Conservation (phyloP, 2,329 filamentous ascomycete genomes). For the Penicillium sp. region DNA sequence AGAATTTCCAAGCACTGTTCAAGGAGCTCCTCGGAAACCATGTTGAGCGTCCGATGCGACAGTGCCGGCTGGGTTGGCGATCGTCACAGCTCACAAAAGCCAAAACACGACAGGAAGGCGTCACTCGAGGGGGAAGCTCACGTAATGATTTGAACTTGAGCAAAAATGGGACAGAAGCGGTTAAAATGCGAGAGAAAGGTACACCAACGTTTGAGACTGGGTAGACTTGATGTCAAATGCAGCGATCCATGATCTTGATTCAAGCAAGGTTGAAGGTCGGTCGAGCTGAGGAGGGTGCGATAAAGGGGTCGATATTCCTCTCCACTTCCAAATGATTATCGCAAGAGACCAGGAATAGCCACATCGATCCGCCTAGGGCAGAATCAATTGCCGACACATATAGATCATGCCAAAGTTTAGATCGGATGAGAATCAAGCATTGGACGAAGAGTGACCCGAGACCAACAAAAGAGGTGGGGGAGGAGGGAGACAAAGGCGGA, state of each 20-base stretch:
- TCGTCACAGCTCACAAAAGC: conserved; percentile 8
- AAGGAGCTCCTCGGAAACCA: conserved; percentile 91
- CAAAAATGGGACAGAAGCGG: background rate
- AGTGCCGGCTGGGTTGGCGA: conserved; percentile 4
- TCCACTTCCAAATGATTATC: conserved; percentile 1
- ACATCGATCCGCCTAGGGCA: conserved; percentile 25
- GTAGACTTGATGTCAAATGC: conserved; percentile 10
- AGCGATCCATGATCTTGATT: conserved; percentile 14
- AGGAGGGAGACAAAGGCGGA: conserved; percentile 10
- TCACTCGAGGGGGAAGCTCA: background rate
- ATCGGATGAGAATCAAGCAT: conserved; percentile 2
- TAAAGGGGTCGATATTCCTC: conserved; percentile 5
- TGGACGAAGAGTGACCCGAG: conserved; percentile 3
- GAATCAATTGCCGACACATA: background rate
- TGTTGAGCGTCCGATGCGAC: conserved; percentile 40
- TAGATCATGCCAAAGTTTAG: background rate
- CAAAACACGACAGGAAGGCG: background rate
- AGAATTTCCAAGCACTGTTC: conserved; percentile 86
- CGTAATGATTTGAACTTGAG: background rate
- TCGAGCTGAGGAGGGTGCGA: conserved; percentile 1
- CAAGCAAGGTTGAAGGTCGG: background rate
- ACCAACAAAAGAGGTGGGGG: conserved; percentile 17
- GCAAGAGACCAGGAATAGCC: conserved; percentile 17
- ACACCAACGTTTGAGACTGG: background rate
- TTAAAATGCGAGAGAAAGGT: background rate